A percentile compares a stretch with the other conserved stretches of the same genome.
These are phyloP conservation scores for Heritiera littoralis DNA, from an alignment of 345 rosid species.

Conservation along the genomic window DNA sequence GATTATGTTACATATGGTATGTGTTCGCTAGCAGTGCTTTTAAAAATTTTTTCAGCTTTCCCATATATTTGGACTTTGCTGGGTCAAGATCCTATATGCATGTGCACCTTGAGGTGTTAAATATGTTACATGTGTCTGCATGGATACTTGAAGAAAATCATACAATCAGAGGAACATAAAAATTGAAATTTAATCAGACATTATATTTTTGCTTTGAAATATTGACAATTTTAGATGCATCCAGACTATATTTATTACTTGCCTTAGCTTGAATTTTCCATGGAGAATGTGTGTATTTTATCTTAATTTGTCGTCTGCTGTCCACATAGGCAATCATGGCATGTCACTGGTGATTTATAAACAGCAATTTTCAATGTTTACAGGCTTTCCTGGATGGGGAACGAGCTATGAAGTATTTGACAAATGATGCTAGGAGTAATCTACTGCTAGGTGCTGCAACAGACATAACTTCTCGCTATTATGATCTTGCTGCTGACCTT, in stretches of 20 bases:
- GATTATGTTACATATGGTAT: background rate
- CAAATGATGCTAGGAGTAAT: slow-evolving; percentile 52
- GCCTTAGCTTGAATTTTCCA: slow-evolving; percentile 5
- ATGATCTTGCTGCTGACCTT: slow-evolving; percentile 77
- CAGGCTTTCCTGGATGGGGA: slow-evolving; percentile 83
- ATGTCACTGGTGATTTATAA: background rate
- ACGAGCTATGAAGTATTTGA: slow-evolving; percentile 63
- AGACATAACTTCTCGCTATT: slow-evolving; percentile 72
- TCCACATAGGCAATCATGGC: background rate
- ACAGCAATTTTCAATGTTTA: background rate
- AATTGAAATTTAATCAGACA: background rate
- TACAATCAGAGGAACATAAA: background rate
- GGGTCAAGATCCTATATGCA: slow-evolving; percentile 5
- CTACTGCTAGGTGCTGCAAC: slow-evolving; percentile 57
- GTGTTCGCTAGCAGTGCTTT: background rate
- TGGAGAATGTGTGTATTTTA: slow-evolving; percentile 7
- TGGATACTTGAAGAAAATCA: background rate
- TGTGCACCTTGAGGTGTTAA: background rate
- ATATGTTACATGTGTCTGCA: background rate
- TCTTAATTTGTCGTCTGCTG: background rate
- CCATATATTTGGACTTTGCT: background rate
- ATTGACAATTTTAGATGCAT: background rate
- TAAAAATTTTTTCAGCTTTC: background rate
- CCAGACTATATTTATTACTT: background rate
- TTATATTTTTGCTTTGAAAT: background rate